A percentile compares a stretch with the other conserved stretches of the same genome.
Evolutionary conservation across 768 basidiomycete genomes (phyloP).

Genomic region (Tulasnella sp.): DNA sequence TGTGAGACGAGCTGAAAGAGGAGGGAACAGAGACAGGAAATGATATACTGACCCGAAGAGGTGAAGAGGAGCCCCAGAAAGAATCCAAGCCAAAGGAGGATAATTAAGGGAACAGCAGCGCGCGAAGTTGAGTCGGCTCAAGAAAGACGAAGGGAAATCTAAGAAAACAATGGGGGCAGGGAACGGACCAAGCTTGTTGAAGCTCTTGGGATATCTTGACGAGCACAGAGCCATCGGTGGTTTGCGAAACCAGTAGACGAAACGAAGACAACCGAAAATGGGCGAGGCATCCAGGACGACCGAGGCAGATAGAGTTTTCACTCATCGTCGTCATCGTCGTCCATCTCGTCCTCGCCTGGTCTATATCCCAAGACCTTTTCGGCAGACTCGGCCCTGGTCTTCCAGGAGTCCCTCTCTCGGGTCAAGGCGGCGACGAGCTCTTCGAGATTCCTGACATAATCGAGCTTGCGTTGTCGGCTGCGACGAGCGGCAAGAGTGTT

Average conservation of each 20-base stretch:
- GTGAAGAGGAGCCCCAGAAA: not conserved
- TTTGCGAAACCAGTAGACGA: not conserved
- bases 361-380: conserved; percentile 10
- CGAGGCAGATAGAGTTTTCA: not conserved
- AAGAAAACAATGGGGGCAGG: not conserved
- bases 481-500: conserved; percentile 80
- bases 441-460: conserved; percentile 56
- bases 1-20: not conserved
- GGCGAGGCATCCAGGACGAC: not conserved
- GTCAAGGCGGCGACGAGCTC: conserved; percentile 39
- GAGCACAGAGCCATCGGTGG: not conserved
- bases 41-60: not conserved
- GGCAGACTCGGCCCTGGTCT: conserved; percentile 19
- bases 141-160: not conserved
- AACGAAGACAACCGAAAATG: not conserved
- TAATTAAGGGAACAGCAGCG: not conserved
- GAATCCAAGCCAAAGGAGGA: not conserved
- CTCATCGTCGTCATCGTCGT: not conserved
- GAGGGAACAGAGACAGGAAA: not conserved
- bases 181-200: no score
- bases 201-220: not conserved
- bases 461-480: conserved; percentile 60
- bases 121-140: not conserved
- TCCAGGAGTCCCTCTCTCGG: conserved; percentile 52
- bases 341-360: conserved; percentile 6